Percentiles rank a stretch among this genome's conserved stretches.
These are phyloP conservation scores for Trichosanthes cucumerina DNA, from an alignment of 306 rosid species.

Conservation along the genomic window DNA sequence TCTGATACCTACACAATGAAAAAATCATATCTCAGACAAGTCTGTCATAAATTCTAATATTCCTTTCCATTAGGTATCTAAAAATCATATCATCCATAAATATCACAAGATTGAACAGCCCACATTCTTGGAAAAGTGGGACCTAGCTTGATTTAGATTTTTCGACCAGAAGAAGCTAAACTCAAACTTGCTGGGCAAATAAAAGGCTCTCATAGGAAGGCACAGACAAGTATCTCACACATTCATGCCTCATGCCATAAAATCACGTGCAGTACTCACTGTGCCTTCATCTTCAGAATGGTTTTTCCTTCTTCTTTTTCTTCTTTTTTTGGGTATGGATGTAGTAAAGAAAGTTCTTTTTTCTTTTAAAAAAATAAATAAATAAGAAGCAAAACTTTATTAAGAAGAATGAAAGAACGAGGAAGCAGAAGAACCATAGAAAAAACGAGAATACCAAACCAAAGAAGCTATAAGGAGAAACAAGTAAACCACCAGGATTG, in stretches of 20 bases:
- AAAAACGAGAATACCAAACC: background rate
- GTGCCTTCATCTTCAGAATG: background rate
- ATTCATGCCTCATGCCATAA: background rate
- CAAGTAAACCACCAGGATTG: background rate
- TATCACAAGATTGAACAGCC: background rate
- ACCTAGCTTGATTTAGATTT: background rate
- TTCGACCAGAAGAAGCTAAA: background rate
- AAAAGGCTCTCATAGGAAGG: background rate
- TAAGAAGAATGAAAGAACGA: background rate
- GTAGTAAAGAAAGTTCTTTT: background rate
- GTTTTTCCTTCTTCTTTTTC: background rate
- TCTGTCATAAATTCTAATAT: background rate
- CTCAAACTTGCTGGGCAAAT: background rate
- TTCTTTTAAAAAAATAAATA: too few relatives aligned
- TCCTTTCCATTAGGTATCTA: background rate
- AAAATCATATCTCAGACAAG: background rate
- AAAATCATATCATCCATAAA: background rate
- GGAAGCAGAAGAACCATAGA: background rate
- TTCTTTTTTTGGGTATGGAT: background rate
- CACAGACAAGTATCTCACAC: background rate
- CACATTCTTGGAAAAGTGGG: background rate
- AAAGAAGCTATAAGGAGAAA: background rate
- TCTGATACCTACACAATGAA: conserved; percentile 57
- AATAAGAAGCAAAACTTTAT: background rate
- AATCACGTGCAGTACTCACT: background rate